Base-by-base conservation (phyloP, 2,329 filamentous ascomycete genomes). In the Diplodia seriata region DNA sequence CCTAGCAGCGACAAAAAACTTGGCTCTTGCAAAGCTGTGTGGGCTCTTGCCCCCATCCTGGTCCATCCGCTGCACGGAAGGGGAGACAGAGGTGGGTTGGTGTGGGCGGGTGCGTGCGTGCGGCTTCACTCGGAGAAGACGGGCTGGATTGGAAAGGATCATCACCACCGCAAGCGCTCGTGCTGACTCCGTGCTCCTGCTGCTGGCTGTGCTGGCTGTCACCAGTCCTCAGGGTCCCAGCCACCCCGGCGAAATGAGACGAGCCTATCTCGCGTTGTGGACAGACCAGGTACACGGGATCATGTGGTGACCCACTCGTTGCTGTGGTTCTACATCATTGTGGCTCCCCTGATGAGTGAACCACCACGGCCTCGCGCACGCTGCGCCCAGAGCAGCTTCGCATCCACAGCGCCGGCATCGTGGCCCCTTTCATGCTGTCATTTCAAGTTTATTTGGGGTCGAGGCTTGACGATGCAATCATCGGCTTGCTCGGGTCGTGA, bases 381-480 rank as follows among this genome's bases (percentile, higher is more conserved):
- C 26, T 63, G 59, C 47, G 59, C 59, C 31, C 29, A 40, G n/a
- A 26, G 38, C 59, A 63, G 18, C 59, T 63, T 26, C n/a, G 59
- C 59, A 26, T 40, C 43, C 43, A 31, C 59, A 63, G 20, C 57
- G 15, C 57, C 31, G 23, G 40, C 57, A 62, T 36, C 59, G 50
- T 49, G 59, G 59, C 59, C 59, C 59, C 59, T 63, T 63, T 63
- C 59, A 51, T 63, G 59, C 29, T 51, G 59, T 63, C 59, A 63
- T 63, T 51, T 51, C 43, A 38, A 20, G 18, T 15, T 6, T 31
- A 63, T 63, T 51, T 38, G 59, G 59, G 50, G 36, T 51, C 20
- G 29, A 40, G 43, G 57, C 50, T 51, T 29, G 26, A 49, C 20
- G 23, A 43, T 11, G 40, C 47, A 38, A 29, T 31, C 23, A 49